Evolutionary conservation across 306 rosid genomes (phyloP), one percentile per base, ranked within the genome.

Genomic region (Dryas drummondii): DNA sequence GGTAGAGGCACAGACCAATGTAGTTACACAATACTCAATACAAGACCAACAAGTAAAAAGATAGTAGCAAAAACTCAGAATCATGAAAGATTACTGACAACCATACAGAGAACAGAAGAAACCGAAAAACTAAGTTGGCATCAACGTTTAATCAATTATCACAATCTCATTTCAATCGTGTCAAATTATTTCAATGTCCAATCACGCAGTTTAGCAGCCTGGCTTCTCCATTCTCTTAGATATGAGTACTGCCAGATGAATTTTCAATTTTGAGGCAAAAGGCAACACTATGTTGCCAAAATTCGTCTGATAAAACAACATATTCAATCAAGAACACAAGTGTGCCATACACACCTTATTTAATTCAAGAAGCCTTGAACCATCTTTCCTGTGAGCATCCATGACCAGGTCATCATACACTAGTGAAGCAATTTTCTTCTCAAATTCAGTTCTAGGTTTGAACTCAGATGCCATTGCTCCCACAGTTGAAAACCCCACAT

Each of bases 401-500:
- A 66, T 73, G 70, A 94, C 78, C 70, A 81, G 53, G 49, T 83
- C 87, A 76, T 83, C 81, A 68, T 78, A n/a, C 67, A 87, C 79
- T 37, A 94, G 66, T 54, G 92, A 90, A 75, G 88, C 96, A 42
- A 94, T 94, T 78, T 92, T 87, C 89, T 64, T 92, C 88, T 94
- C 99, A 62, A 94, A 89, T 48, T 87, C 90, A 49, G 97, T 85
- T 79, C 97, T 86, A 45, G 99, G 99, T 83, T 87, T 86, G 80
- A 92, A 90, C 58, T 86, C 96, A 17, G 97, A 87, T 73, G 99
- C 96, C 62, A 91, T 91, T 59, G 93, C 92, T 80, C 98, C 98
- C 73, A 91, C 89, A 16, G 97, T 87, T 68, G 97, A 89, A 90
- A 81, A 87, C 49, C 91, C 92, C 57, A 94, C 40, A 75, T 92